Evolutionary conservation across 495 filamentous ascomycete genomes (phyloP).

Genomic region (Trichoderma parareesei): DNA sequence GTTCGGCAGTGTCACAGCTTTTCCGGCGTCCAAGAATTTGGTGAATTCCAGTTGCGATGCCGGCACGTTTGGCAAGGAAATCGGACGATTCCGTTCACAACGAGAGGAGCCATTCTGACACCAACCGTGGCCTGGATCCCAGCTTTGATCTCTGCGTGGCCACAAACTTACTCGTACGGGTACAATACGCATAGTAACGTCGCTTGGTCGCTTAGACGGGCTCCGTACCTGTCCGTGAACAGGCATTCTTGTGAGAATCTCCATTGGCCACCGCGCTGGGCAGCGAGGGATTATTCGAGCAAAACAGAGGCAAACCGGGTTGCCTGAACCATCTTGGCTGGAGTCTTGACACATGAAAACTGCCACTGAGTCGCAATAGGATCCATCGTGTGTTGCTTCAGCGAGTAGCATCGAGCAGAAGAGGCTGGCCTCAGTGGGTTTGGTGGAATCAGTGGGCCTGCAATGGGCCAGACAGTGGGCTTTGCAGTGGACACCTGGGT

Average conservation of each 20-base stretch:
- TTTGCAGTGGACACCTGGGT: not conserved
- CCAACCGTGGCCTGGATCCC: not conserved
- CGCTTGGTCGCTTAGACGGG: not conserved
- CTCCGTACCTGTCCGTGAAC: not conserved
- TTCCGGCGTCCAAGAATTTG: too few relatives aligned
- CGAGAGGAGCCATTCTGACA: too few relatives aligned
- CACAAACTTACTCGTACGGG: not conserved
- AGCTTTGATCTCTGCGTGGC: not conserved
- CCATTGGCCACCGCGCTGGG: not conserved
- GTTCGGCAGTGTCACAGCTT: too few relatives aligned
- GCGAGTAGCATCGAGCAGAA: not conserved
- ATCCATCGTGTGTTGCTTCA: not conserved
- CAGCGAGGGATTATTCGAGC: conserved; percentile 7
- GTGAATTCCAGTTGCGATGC: too few relatives aligned
- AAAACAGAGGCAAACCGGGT: not conserved
- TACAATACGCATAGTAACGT: too few relatives aligned
- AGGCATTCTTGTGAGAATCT: not conserved
- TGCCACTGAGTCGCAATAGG: conserved; percentile 3
- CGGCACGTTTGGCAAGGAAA: too few relatives aligned
- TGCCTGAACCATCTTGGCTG: conserved; percentile 1
- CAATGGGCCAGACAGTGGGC: not conserved
- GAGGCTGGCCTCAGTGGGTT: not conserved
- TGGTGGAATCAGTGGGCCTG: not conserved
- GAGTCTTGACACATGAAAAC: conserved; percentile 2
- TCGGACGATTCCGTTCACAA: too few relatives aligned